phyloP scores from a whole-genome alignment of 2,329 filamentous ascomycete genomes.

The Microdochium bolleyi region DNA sequence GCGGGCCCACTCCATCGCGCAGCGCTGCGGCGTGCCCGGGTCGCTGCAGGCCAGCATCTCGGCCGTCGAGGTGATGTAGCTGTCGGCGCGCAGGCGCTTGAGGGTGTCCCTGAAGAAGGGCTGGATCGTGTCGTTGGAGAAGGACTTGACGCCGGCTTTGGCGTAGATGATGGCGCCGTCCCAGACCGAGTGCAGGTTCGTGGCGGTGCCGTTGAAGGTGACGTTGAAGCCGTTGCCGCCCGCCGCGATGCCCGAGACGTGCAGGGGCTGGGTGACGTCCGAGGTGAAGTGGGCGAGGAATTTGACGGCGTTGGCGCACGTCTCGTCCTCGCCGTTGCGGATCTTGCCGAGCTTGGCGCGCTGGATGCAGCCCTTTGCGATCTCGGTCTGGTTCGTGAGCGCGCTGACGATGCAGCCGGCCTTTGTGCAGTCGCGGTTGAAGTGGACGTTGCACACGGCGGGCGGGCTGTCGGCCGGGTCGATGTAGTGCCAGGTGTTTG shows the following conservation, averaged over 20 bases:
- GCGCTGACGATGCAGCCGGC: conserved; percentile 17
- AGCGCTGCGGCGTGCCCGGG: conserved; percentile 5
- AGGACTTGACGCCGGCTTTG: conserved; percentile 7
- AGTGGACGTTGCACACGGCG: conserved; percentile 24
- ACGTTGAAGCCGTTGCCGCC: conserved; percentile 42
- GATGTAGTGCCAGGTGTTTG: conserved; percentile 30
- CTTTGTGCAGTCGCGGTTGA: conserved; percentile 26
- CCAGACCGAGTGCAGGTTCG: conserved; percentile 44
- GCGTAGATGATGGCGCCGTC: conserved; percentile 37
- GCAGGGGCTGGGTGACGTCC: conserved; percentile 35
- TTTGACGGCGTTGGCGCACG: conserved; percentile 21
- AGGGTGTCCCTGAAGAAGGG: conserved; percentile 10
- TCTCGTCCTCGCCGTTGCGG: conserved; percentile 5
- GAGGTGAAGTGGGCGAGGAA: conserved; percentile 30
- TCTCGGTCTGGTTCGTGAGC: conserved; percentile 16
- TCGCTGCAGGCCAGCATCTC: conserved; percentile 10
- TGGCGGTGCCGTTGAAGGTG: conserved; percentile 27
- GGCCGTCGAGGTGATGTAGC: conserved; percentile 7
- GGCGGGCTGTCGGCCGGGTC: conserved; percentile 31
- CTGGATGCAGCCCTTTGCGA: conserved; percentile 9
- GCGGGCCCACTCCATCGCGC: conserved; percentile 9
- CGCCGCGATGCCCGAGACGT: conserved; percentile 28
- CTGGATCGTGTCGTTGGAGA: conserved; percentile 10
- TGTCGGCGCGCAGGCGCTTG: conserved; percentile 7
- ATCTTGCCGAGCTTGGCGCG: conserved; percentile 9